These are phyloP conservation scores for Aspergillus sojae DNA, from an alignment of 2,329 filamentous ascomycete species.

Conservation along the genomic window DNA sequence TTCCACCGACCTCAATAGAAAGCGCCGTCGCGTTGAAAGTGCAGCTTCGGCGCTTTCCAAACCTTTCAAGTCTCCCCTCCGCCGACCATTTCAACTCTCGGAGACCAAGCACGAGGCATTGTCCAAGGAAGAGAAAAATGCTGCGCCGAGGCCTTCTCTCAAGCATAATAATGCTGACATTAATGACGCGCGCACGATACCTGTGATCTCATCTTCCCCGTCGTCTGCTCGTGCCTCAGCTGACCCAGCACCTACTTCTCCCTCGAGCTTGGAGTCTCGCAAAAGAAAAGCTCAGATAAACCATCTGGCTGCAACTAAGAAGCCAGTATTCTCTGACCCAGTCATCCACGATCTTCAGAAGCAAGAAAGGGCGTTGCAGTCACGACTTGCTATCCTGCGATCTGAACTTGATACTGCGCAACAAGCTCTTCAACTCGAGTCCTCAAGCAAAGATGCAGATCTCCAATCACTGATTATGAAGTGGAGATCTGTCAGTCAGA, in stretches of 20 bases:
- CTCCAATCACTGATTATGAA: conserved; percentile 59
- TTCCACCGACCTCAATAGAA: conserved; percentile 45
- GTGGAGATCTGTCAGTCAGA: conserved; percentile 64
- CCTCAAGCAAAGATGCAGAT: conserved; percentile 53
- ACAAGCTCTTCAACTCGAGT: conserved; percentile 58
- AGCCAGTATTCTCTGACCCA: conserved; percentile 23
- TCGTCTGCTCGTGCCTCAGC: background rate
- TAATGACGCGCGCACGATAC: background rate
- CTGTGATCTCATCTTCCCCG: background rate
- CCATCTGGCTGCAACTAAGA: conserved; percentile 16
- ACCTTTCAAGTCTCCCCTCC: conserved; percentile 73
- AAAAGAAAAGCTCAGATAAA: conserved; percentile 12
- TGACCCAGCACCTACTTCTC: conserved; percentile 3
- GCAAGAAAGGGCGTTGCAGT: conserved; percentile 36
- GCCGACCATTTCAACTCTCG: conserved; percentile 40
- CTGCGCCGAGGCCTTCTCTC: background rate
- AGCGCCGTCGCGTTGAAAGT: conserved; percentile 65
- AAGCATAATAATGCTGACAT: background rate
- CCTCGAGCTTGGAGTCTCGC: conserved; percentile 5
- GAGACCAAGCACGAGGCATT: conserved; percentile 14
- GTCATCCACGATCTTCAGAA: conserved; percentile 39
- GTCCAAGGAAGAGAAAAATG: conserved; percentile 1
- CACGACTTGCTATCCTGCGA: conserved; percentile 34
- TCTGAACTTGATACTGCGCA: conserved; percentile 52
- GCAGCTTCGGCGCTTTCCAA: conserved; percentile 63